Conservation (phyloP, 179 eudicot species). For the Spinacia oleracea region DNA sequence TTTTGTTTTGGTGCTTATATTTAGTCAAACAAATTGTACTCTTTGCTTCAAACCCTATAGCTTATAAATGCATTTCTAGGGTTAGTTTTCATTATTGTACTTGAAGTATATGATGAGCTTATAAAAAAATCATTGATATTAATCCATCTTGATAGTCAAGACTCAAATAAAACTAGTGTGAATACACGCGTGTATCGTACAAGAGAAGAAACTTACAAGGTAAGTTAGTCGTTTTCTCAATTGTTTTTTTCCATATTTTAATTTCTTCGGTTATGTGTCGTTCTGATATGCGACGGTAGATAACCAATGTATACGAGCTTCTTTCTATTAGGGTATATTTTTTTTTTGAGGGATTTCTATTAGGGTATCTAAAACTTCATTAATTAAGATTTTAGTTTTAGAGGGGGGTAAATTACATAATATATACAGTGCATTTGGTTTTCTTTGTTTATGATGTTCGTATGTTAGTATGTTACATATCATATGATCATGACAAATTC, state of each 20-base stretch:
- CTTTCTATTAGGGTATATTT: no score
- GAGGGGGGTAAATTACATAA: no score
- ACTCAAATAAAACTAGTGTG: no score
- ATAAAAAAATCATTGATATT: not conserved
- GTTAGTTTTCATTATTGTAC: not conserved
- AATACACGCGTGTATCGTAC: no score
- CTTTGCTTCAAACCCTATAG: not conserved
- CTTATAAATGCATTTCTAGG: slow-evolving; percentile 16
- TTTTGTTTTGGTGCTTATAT: slow-evolving; percentile 24
- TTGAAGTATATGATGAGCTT: not conserved
- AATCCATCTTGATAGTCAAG: not conserved
- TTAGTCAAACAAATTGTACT: slow-evolving; percentile 15
- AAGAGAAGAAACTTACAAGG: no score
- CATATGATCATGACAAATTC: no score
- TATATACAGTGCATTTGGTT: not conserved
- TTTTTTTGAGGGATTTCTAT: no score
- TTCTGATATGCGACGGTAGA: not conserved
- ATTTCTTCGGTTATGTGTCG: not conserved
- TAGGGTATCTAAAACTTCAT: not conserved
- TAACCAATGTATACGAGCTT: not conserved
- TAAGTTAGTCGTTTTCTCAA: not conserved
- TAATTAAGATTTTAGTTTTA: no score
- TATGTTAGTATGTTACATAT: no score
- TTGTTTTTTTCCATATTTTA: not conserved
- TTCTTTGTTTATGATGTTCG: not conserved